These are phyloP conservation scores for Saccharum spontaneum DNA, from an alignment of 176 grass and related monocot genomes.

Conservation along the genomic window DNA sequence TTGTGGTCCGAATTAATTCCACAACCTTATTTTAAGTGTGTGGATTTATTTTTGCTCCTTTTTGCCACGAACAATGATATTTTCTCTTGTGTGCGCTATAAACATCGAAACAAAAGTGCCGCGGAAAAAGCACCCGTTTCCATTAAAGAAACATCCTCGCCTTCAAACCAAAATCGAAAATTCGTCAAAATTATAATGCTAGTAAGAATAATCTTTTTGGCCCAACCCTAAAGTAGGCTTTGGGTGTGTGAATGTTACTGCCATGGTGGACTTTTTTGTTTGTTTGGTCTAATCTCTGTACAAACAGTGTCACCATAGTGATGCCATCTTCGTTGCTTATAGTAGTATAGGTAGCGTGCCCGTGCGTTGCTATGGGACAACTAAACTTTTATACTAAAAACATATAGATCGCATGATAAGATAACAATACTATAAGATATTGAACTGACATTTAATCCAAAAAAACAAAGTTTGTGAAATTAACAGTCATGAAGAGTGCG, in stretches of 20 bases:
- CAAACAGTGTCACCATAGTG: not conserved
- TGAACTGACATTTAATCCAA: too few species aligned
- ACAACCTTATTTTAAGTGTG: not conserved
- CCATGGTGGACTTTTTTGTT: not conserved
- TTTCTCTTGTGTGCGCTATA: not conserved
- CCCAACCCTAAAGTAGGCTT: too few species aligned
- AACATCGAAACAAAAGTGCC: not conserved
- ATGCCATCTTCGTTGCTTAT: too few species aligned
- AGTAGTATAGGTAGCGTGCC: too few species aligned
- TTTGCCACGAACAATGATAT: not conserved
- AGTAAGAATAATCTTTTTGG: not conserved
- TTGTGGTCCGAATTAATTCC: not conserved
- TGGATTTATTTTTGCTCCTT: not conserved
- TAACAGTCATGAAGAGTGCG: too few species aligned
- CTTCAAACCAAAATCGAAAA: not conserved
- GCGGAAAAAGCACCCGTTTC: not conserved
- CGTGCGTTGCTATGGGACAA: too few species aligned
- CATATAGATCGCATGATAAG: too few species aligned
- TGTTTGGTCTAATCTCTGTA: not conserved
- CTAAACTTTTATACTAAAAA: too few species aligned
- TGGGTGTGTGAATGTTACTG: not conserved
- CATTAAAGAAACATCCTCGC: not conserved
- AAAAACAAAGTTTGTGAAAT: too few species aligned
- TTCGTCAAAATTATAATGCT: not conserved
- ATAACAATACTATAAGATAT: too few species aligned